Evolutionary conservation across 805 yeast species (phyloP), one percentile per base, ranked within the genome.

Genomic region (Wickerhamiella spandovensis): DNA sequence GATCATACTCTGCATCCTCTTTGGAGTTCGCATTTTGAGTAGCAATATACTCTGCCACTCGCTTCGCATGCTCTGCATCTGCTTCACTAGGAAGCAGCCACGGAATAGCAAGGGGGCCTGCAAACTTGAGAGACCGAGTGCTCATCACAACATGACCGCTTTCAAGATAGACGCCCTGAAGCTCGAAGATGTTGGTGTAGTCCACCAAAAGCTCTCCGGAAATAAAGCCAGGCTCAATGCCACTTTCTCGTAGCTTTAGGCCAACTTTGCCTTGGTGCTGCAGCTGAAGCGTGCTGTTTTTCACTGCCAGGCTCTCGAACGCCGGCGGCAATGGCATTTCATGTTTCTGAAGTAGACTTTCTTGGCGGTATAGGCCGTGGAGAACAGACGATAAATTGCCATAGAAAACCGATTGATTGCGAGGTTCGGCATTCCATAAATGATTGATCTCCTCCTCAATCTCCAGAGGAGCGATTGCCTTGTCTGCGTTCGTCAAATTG

Each of bases 1-100:
- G 21, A 49, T 7, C 87, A 81, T 48, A 72, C 68, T 61, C 79
- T 79, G 61, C 81, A 3, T 25, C 44, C 22, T n/a, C 58, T 35
- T 1, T 50, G 28, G 43, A 58, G 53, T 20, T 6, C 24, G n/a
- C n/a, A 7, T 10, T 39, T 18, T 13, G 7, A 8, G 15, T 2
- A 2, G 22, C 43, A 5, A 20, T 39, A 5, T 39, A 18, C 15
- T 20, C 24, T 5, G 43, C 24, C 22, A 21, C 43, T 13, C 13
- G n/a, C n/a, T 18, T 21, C n/a, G 43, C 43, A 20, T 21, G 22
- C 24, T 18, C 24, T 23, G 6, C n/a, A 21, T n/a, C 24, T 15
- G 4, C 43, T 18, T 12, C 21, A 12, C 24, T 66, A 10, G 84
- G 66, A 4, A 70, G 68, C 18, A 87, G 56, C 1, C 58, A 63